Percentiles rank a stretch among this genome's conserved stretches.
These are phyloP conservation scores for Phytophthora boehmeriae DNA, from an alignment of 352 stramenopile genomes.

Conservation along the genomic window DNA sequence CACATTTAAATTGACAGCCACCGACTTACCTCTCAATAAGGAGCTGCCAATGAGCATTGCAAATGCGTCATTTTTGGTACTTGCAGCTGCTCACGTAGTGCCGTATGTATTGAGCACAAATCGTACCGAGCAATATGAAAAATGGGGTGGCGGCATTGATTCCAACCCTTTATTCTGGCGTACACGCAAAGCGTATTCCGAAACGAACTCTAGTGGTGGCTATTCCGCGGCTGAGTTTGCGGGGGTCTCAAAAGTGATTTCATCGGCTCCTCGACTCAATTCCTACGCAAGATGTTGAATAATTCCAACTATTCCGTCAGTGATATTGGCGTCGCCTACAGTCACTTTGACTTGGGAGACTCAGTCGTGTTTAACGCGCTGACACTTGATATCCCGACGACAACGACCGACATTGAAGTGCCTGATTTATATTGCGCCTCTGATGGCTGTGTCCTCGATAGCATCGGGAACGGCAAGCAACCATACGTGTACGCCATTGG, in stretches of 20 bases:
- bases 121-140: no score
- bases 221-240: background rate
- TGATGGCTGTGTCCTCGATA: slow-evolving; percentile 7
- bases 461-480: slow-evolving; percentile 1
- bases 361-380: slow-evolving; percentile 23
- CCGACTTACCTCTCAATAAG: background rate
- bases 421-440: background rate
- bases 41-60: slow-evolving; percentile 13
- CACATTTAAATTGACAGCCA: slow-evolving; percentile 3
- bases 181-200: no score
- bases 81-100: background rate
- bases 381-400: slow-evolving; percentile 21
- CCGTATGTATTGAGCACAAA: background rate
- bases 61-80: slow-evolving; percentile 6
- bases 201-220: background rate
- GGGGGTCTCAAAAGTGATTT: slow-evolving; percentile 1
- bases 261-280: background rate
- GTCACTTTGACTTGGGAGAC: slow-evolving; percentile 11
- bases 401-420: background rate
- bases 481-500: slow-evolving; percentile 11
- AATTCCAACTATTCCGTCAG: slow-evolving; percentile 5
- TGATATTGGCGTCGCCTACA: background rate
- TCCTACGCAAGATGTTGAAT: slow-evolving; percentile 1
- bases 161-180: no score
- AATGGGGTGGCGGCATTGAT: no score